phyloP scores from a whole-genome alignment of 805 yeast species.

The Alloascoidea hylecoeti region DNA sequence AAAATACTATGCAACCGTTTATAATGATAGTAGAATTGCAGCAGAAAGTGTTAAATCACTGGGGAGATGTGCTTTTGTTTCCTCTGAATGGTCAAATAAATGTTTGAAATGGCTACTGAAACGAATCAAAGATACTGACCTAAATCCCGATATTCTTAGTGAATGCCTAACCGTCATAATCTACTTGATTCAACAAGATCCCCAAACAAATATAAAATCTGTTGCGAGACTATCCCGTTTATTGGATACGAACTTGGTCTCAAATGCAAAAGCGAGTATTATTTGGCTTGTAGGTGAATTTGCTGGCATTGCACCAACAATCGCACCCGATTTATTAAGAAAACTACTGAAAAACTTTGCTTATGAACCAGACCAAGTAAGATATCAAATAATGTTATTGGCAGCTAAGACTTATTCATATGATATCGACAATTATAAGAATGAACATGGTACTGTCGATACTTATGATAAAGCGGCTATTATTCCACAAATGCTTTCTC shows the following conservation, averaged over 20 bases:
- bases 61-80: constrained; percentile 40
- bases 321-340: constrained; percentile 71
- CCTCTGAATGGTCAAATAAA: constrained; percentile 32
- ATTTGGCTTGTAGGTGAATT: constrained; percentile 90
- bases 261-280: constrained; percentile 61
- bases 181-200: constrained; percentile 50
- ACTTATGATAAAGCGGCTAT: constrained; percentile 10
- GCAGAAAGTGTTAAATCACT: constrained; percentile 45
- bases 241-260: constrained; percentile 12
- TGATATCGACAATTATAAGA: constrained; percentile 29
- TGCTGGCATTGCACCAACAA: constrained; percentile 23
- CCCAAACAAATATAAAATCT: constrained; percentile 36
- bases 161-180: constrained; percentile 66
- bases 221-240: constrained; percentile 33
- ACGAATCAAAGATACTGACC: constrained; percentile 25
- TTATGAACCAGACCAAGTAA: constrained; percentile 37
- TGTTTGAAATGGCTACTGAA: constrained; percentile 52
- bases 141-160: constrained; percentile 26
- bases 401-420: constrained; percentile 60
- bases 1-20: constrained; percentile 33
- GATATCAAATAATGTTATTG: constrained; percentile 57
- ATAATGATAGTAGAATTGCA: constrained; percentile 14
- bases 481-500: constrained; percentile 39
- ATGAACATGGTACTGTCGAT: constrained; percentile 11
- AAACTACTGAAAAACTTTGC: constrained; percentile 37